A percentile compares a stretch with the other conserved stretches of the same genome.
Evolutionary conservation across 1,284 basidiomycete species (phyloP).

Genomic region (Malassezia nana): DNA sequence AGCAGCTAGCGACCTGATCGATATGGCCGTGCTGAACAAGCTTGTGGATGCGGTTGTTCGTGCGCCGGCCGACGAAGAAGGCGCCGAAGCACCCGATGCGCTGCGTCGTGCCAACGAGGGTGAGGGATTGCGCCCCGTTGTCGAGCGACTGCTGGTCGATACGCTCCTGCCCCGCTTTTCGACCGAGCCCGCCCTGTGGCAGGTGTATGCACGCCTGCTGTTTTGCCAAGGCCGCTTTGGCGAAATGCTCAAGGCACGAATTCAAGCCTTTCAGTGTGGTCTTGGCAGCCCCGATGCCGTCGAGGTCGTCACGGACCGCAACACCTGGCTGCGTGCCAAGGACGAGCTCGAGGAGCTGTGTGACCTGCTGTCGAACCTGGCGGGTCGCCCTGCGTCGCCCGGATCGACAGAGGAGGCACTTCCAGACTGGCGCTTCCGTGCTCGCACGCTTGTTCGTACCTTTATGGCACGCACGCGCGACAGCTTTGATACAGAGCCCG

Average conservation of each 20-base stretch:
- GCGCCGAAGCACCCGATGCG: background rate
- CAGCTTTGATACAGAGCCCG: constrained; percentile 70
- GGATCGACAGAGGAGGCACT: constrained; percentile 46
- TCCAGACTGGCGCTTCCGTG: constrained; percentile 69
- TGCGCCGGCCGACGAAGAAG: constrained; percentile 47
- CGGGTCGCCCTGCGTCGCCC: constrained; percentile 52
- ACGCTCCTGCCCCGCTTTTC: constrained; percentile 68
- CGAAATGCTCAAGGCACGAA: constrained; percentile 21
- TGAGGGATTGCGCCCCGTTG: constrained; percentile 57
- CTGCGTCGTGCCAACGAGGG: constrained; percentile 57
- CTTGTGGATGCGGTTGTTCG: constrained; percentile 74
- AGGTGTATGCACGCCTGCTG: constrained; percentile 32
- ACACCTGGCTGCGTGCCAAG: constrained; percentile 9
- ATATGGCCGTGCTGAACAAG: constrained; percentile 74
- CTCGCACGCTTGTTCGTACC: constrained; percentile 71
- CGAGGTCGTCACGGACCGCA: constrained; percentile 9
- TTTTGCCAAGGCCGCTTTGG: constrained; percentile 26
- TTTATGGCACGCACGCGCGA: constrained; percentile 65
- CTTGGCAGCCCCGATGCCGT: constrained; percentile 18
- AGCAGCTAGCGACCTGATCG: constrained; percentile 54
- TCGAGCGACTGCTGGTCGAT: constrained; percentile 62
- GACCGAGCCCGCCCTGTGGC: constrained; percentile 44
- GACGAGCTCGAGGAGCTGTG: constrained; percentile 51
- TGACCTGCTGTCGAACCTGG: constrained; percentile 70
- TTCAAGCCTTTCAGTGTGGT: constrained; percentile 27